These are phyloP conservation scores for Arthrobotrys musiformis DNA, from an alignment of 2,329 filamentous ascomycete species.

Conservation along the genomic window DNA sequence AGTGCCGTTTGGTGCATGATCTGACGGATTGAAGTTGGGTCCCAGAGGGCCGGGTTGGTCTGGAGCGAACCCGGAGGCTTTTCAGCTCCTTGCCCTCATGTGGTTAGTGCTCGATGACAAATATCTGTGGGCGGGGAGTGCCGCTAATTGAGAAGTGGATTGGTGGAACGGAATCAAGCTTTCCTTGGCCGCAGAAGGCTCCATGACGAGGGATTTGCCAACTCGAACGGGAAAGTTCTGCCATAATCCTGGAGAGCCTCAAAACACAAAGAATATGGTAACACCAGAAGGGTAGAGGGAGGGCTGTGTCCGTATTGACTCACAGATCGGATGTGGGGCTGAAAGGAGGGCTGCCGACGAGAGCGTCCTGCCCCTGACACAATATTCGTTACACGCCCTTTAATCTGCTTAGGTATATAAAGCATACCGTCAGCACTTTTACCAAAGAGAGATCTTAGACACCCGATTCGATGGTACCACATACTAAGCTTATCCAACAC, in stretches of 20 bases:
- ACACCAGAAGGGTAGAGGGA: too few species aligned
- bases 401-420: too few species aligned
- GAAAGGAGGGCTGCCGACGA: not conserved
- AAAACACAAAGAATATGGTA: not conserved
- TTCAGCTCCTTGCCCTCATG: too few species aligned
- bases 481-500: not conserved
- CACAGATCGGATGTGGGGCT: not conserved
- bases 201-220: not conserved
- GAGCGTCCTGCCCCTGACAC: not conserved
- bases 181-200: slow-evolving; percentile 18
- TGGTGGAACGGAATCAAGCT: slow-evolving; percentile 14
- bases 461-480: too few species aligned
- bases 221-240: slow-evolving; percentile 1
- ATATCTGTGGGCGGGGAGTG: not conserved
- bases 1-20: too few species aligned
- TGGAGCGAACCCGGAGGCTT: too few species aligned
- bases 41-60: too few species aligned
- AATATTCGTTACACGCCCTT: too few species aligned
- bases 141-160: not conserved
- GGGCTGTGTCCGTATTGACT: slow-evolving; percentile 11
- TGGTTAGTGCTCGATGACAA: not conserved
- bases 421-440: not conserved
- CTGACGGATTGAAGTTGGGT: too few species aligned
- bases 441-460: not conserved
- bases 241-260: not conserved